Evolutionary conservation across 2,329 filamentous ascomycete genomes (phyloP).

Genomic region (Fusarium luffae): DNA sequence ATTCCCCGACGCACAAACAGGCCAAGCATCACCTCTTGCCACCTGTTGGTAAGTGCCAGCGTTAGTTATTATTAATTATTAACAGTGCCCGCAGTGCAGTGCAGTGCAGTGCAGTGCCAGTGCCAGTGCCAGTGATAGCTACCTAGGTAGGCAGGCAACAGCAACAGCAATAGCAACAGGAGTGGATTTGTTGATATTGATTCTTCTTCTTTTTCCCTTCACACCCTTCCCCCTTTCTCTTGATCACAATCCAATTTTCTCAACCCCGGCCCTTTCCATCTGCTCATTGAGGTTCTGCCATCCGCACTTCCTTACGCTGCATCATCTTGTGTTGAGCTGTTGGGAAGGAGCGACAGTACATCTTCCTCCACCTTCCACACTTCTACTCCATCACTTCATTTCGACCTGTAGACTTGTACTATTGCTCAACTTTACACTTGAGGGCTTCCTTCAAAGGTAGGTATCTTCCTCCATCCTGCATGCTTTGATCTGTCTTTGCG

Average conservation of each 20-base stretch:
- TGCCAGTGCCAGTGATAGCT: neutral
- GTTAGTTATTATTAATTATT: neutral
- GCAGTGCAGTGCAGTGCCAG: neutral
- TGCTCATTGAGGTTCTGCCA: neutral
- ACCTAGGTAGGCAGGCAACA: neutral
- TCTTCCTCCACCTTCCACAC: neutral
- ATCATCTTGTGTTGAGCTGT: neutral
- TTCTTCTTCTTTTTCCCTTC: neutral
- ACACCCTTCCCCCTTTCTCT: neutral
- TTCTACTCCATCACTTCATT: neutral
- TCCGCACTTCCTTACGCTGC: slow-evolving; percentile 2
- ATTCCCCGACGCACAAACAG: neutral
- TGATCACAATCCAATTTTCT: neutral
- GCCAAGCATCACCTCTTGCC: neutral
- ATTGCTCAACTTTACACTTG: neutral
- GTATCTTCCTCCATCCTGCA: neutral
- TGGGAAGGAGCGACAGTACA: slow-evolving; percentile 23
- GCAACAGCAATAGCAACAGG: neutral
- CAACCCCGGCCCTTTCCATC: neutral
- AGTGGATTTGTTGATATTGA: neutral
- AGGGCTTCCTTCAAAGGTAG: slow-evolving; percentile 22
- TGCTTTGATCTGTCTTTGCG: neutral
- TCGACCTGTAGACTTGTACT: neutral
- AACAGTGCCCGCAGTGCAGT: neutral
- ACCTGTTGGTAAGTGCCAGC: slow-evolving; percentile 13